A percentile compares a stretch with the other conserved stretches of the same genome.
Evolutionary conservation across 805 yeast genomes (phyloP).

Genomic region (Kregervanrija pseudodelftensis): DNA sequence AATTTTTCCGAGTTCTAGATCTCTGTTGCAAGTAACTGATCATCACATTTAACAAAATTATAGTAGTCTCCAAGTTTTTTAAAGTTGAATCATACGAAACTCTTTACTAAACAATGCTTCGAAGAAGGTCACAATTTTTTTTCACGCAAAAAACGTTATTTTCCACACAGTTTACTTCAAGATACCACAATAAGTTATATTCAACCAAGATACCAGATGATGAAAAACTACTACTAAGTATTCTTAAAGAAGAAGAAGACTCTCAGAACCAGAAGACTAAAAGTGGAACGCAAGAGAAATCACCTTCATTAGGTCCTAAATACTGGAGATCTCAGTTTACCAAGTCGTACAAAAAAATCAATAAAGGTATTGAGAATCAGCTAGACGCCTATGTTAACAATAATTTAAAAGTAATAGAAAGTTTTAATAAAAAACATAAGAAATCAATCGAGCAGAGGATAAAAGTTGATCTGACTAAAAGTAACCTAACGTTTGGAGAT

Average conservation of each 20-base stretch:
- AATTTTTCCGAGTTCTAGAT: too few relatives aligned
- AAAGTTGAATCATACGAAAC: too few relatives aligned
- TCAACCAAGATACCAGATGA: slow-evolving; percentile 9
- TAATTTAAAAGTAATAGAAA: slow-evolving; percentile 18
- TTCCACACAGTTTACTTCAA: too few relatives aligned
- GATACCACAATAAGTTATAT: neutral
- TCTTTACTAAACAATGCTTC: too few relatives aligned
- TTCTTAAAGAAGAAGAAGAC: slow-evolving; percentile 5
- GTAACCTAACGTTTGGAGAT: slow-evolving; percentile 12
- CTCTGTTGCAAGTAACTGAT: too few relatives aligned
- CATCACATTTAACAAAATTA: too few relatives aligned
- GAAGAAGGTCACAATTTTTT: too few relatives aligned
- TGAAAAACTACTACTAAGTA: slow-evolving; percentile 10
- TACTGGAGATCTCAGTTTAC: slow-evolving; percentile 17
- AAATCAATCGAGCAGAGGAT: slow-evolving; percentile 17
- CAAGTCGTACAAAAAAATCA: slow-evolving; percentile 14
- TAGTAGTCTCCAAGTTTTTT: too few relatives aligned
- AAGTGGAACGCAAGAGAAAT: neutral
- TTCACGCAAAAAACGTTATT: too few relatives aligned
- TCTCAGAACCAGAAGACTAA: neutral
- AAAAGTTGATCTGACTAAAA: slow-evolving; percentile 13
- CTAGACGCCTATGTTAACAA: slow-evolving; percentile 16
- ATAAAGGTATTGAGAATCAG: slow-evolving; percentile 12
- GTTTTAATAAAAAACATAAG: slow-evolving; percentile 18
- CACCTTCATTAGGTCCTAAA: slow-evolving; percentile 10